Conservation (phyloP, 2,329 filamentous ascomycete species). For the Shiraia bambusicola region DNA sequence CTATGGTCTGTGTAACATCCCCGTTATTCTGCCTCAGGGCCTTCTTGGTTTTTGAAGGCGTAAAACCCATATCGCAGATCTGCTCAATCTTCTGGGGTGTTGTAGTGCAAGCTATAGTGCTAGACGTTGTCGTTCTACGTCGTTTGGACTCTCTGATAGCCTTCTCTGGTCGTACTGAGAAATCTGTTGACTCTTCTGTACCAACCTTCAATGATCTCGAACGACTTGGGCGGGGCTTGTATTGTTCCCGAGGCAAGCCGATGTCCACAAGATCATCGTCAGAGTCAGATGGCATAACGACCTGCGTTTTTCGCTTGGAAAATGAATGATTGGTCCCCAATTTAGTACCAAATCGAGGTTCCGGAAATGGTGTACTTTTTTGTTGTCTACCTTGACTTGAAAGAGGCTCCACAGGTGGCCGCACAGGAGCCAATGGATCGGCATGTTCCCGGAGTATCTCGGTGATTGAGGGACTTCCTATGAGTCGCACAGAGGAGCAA, state of each 20-base stretch:
- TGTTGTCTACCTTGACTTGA: neutral
- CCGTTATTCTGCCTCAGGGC: conserved; percentile 30
- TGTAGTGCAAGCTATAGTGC: conserved; percentile 4
- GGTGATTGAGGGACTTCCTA: conserved; percentile 7
- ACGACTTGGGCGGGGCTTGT: conserved; percentile 41
- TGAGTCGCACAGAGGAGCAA: conserved; percentile 6
- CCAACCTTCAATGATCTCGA: conserved; percentile 35
- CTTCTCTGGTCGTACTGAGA: conserved; percentile 34
- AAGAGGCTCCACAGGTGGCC: neutral
- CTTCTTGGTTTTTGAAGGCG: conserved; percentile 29
- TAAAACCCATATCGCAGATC: conserved; percentile 42
- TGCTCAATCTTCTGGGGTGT: conserved; percentile 35
- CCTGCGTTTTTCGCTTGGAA: conserved; percentile 6
- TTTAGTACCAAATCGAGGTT: neutral
- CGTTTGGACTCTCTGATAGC: conserved; percentile 23
- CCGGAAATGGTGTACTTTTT: neutral
- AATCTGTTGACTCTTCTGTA: conserved; percentile 27
- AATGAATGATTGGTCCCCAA: conserved; percentile 1
- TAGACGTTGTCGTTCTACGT: conserved; percentile 22
- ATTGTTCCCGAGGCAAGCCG: conserved; percentile 35
- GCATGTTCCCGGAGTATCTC: conserved; percentile 1
- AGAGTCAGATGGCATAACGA: conserved; percentile 3
- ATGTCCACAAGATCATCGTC: conserved; percentile 30
- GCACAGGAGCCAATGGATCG: neutral
- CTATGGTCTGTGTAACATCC: conserved; percentile 32